Percentiles rank a stretch among this genome's conserved stretches.
phyloP scores from a whole-genome alignment of 2,329 filamentous ascomycete species.

The Pseudogymnoascus sp. region DNA sequence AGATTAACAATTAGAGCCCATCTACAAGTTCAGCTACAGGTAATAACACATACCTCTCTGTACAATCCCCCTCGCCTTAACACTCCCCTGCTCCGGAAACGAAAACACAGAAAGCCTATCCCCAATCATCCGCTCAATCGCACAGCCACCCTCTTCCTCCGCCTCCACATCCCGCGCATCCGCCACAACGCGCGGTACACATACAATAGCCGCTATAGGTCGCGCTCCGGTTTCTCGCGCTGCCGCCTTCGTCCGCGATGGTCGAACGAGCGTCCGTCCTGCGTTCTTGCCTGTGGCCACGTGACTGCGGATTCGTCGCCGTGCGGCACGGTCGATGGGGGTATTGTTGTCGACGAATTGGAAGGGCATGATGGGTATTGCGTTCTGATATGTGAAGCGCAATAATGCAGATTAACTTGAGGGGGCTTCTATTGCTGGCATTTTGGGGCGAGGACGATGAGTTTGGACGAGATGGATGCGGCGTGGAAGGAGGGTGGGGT shows the following conservation, averaged over 20 bases:
- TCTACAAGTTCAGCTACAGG: neutral
- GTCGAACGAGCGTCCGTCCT: conserved; percentile 11
- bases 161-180: neutral
- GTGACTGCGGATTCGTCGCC: conserved; percentile 18
- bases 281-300: conserved; percentile 20
- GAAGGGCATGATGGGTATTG: conserved; percentile 12
- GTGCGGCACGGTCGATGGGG: conserved; percentile 12
- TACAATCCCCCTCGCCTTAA: conserved; percentile 12
- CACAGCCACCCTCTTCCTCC: neutral
- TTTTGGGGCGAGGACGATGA: neutral
- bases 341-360: conserved; percentile 15
- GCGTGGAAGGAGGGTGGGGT: neutral
- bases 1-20: neutral
- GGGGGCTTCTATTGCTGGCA: neutral
- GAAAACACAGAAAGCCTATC: conserved; percentile 15
- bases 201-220: neutral
- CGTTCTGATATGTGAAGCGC: neutral
- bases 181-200: neutral
- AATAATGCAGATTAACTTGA: neutral
- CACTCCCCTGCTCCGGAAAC: conserved; percentile 11
- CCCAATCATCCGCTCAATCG: conserved; percentile 14
- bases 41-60: conserved; percentile 10
- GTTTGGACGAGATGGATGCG: neutral
- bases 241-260: conserved; percentile 4
- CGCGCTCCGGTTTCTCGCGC: neutral